These are phyloP conservation scores for Fomitopsis pulvina DNA, from an alignment of 768 basidiomycete genomes.

Conservation along the genomic window DNA sequence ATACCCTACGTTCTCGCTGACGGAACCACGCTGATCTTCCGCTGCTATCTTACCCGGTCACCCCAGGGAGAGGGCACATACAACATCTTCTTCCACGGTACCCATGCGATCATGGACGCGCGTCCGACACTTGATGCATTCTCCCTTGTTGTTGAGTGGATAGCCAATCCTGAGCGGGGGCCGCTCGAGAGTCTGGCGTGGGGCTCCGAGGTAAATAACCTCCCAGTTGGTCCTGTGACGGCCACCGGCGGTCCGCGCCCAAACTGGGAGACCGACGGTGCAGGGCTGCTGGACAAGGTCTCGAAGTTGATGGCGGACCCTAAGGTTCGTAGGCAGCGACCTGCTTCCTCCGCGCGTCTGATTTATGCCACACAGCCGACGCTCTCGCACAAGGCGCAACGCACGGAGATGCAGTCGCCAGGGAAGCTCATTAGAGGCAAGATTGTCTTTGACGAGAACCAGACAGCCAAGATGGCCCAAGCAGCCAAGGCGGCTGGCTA, in stretches of 20 bases:
- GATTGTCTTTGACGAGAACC: neutral
- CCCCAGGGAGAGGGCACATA: neutral
- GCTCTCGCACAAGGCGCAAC: neutral
- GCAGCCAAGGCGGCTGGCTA: neutral
- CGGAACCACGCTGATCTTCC: neutral
- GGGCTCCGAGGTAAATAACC: conserved; percentile 3
- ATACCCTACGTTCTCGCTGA: neutral
- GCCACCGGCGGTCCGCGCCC: conserved; percentile 4
- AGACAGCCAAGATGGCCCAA: neutral
- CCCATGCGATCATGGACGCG: conserved; percentile 2
- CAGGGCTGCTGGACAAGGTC: neutral
- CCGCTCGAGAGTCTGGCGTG: neutral
- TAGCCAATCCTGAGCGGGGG: neutral
- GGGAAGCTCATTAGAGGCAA: neutral
- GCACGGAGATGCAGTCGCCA: neutral
- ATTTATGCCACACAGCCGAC: neutral
- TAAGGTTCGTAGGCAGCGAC: neutral
- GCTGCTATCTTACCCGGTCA: neutral
- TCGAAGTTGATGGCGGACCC: neutral
- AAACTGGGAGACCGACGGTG: neutral
- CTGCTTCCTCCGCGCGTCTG: neutral
- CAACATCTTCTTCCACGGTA: conserved; percentile 1
- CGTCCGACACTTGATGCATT: conserved; percentile 1
- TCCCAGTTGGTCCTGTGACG: neutral
- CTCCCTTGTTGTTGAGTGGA: neutral